Percentiles rank a stretch among this genome's conserved stretches.
phyloP scores from a whole-genome alignment of 208 protist genomes.

The Leishmania amazonensis region DNA sequence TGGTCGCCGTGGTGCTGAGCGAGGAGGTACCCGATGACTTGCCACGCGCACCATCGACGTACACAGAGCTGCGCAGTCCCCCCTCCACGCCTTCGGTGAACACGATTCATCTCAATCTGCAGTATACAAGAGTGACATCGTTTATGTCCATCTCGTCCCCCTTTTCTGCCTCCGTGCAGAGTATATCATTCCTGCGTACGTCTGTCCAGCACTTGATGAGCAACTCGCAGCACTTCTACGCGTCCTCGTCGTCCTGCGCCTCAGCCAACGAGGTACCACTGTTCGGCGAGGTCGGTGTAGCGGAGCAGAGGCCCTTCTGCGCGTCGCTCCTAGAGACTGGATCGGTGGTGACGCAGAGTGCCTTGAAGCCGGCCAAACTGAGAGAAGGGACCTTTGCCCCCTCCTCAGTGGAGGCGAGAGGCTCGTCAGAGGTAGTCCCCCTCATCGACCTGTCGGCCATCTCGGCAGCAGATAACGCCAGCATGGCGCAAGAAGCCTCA shows the following conservation, averaged over 20 bases:
- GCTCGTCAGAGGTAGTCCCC: neutral
- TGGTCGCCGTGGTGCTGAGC: constrained; percentile 26
- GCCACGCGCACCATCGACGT: constrained; percentile 12
- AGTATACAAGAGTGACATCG: constrained; percentile 14
- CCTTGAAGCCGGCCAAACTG: neutral
- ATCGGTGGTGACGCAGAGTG: neutral
- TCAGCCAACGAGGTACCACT: neutral
- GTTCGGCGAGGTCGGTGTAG: neutral
- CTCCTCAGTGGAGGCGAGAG: too few species aligned
- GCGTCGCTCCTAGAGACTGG: neutral
- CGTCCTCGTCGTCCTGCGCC: neutral
- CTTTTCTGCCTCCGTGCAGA: constrained; percentile 11
- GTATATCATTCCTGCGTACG: constrained; percentile 1
- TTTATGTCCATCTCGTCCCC: constrained; percentile 42
- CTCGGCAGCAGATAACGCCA: neutral
- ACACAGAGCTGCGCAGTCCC: neutral
- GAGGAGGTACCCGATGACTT: constrained; percentile 17
- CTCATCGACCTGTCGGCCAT: neutral
- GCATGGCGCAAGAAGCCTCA: neutral
- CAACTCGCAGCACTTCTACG: constrained; percentile 11
- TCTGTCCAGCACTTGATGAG: constrained; percentile 13
- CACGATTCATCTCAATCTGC: constrained; percentile 31
- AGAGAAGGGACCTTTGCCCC: neutral
- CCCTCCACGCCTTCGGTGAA: constrained; percentile 16
- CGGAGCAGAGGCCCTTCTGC: neutral